These are phyloP conservation scores for Pichia kluyveri DNA, from an alignment of 805 yeast species.

Conservation along the genomic window DNA sequence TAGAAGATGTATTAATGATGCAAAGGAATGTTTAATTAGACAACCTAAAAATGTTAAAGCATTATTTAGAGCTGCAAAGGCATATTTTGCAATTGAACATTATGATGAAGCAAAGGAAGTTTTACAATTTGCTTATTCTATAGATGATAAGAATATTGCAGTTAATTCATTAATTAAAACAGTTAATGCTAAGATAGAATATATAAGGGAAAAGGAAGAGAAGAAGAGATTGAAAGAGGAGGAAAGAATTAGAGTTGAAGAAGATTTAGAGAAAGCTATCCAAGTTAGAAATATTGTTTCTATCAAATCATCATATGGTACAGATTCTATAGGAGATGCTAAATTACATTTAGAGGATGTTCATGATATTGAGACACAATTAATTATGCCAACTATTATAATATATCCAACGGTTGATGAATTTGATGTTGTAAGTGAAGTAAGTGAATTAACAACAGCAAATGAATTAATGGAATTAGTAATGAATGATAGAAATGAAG, in stretches of 20 bases:
- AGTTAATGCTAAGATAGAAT: slow-evolving; percentile 25
- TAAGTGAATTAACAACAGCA: slow-evolving; percentile 66
- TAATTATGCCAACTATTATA: slow-evolving; percentile 73
- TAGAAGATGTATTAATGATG: slow-evolving; percentile 79
- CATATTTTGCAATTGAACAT: slow-evolving; percentile 59
- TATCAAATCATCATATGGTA: slow-evolving; percentile 42
- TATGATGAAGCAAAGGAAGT: slow-evolving; percentile 66
- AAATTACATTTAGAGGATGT: slow-evolving; percentile 53
- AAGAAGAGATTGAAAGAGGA: slow-evolving; percentile 23
- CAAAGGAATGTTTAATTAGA: slow-evolving; percentile 55
- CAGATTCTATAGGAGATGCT: slow-evolving; percentile 46
- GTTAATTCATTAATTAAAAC: slow-evolving; percentile 37
- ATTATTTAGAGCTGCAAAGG: slow-evolving; percentile 73
- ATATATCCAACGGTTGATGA: slow-evolving; percentile 79
- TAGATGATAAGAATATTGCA: slow-evolving; percentile 54
- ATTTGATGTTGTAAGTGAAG: slow-evolving; percentile 70
- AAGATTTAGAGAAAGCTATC: slow-evolving; percentile 50
- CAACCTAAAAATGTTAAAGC: slow-evolving; percentile 78
- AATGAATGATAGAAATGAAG: slow-evolving; percentile 49
- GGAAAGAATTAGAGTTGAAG: slow-evolving; percentile 32
- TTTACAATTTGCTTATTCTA: slow-evolving; percentile 50
- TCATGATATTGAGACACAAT: slow-evolving; percentile 62
- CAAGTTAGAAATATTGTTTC: slow-evolving; percentile 46
- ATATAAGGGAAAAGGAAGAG: slow-evolving; percentile 20
- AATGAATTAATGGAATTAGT: slow-evolving; percentile 52